These are phyloP conservation scores for Scytalidium sp. DNA, from an alignment of 2,329 filamentous ascomycete genomes.

Conservation along the genomic window DNA sequence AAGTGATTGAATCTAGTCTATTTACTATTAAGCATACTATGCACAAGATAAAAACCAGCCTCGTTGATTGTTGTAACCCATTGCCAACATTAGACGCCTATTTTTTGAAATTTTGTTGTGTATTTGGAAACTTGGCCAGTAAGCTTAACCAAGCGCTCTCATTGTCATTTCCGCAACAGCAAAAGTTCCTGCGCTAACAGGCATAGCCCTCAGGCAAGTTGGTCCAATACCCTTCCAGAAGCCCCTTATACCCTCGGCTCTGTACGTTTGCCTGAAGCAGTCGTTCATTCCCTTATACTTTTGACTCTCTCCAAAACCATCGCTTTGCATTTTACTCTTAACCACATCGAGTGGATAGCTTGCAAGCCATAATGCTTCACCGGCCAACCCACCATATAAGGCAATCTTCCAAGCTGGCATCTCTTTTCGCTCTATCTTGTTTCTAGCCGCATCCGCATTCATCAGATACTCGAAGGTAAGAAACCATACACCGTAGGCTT, in stretches of 20 bases:
- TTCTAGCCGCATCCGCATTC: conserved; percentile 81
- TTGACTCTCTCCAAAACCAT: conserved; percentile 74
- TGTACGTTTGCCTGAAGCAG: conserved; percentile 82
- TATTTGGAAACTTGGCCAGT: neutral
- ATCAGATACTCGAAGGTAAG: conserved; percentile 93
- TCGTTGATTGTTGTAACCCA: neutral
- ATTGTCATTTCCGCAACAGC: conserved; percentile 72
- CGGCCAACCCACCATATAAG: conserved; percentile 86
- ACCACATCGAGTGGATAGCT: conserved; percentile 97
- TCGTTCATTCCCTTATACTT: conserved; percentile 81
- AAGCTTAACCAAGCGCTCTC: conserved; percentile 52
- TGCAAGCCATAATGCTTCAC: conserved; percentile 87
- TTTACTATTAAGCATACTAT: neutral
- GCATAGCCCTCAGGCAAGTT: conserved; percentile 91
- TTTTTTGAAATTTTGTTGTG: neutral
- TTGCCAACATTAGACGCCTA: neutral
- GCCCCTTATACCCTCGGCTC: conserved; percentile 70
- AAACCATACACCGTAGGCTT: conserved; percentile 97
- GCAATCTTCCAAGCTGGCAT: conserved; percentile 85
- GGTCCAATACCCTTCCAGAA: conserved; percentile 96
- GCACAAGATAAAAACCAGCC: too few relatives aligned
- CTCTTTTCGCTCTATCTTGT: conserved; percentile 70
- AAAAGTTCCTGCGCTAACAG: conserved; percentile 96
- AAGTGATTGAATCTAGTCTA: neutral
- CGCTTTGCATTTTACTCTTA: conserved; percentile 99